A percentile compares a stretch with the other conserved stretches of the same genome.
Conservation (phyloP, 73 alveolate species). For the Symbiodinium pilosum region DNA sequence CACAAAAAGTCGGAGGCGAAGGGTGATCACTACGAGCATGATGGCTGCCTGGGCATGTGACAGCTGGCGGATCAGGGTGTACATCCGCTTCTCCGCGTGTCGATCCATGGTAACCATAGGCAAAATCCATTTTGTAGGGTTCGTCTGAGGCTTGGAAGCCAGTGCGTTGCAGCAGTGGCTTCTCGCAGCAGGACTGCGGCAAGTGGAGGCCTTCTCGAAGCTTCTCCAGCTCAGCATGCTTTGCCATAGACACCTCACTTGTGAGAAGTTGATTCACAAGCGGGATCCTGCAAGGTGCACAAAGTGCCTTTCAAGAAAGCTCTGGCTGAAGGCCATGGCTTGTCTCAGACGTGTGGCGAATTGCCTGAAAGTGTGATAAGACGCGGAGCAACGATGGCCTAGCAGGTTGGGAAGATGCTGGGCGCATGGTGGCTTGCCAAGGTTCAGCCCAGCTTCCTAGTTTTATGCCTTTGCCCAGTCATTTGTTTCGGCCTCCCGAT, state of each 20-base stretch:
- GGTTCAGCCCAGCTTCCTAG: too few species aligned
- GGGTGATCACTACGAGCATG: slow-evolving; percentile 92
- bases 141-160: background rate
- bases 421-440: background rate
- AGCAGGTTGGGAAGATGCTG: slow-evolving; percentile 10
- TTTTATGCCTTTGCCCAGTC: too few species aligned
- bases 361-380: too few species aligned
- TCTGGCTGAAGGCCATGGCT: slow-evolving; percentile 42
- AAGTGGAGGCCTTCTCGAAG: background rate
- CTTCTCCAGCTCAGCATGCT: background rate
- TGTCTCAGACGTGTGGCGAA: too few species aligned
- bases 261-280: background rate
- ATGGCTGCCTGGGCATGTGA: slow-evolving; percentile 34
- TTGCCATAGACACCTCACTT: background rate
- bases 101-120: too few species aligned
- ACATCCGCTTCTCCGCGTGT: too few species aligned
- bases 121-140: too few species aligned
- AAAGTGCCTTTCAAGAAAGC: slow-evolving; percentile 46
- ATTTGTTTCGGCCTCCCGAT: too few species aligned
- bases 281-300: slow-evolving; percentile 33
- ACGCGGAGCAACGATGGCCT: too few species aligned
- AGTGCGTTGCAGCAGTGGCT: background rate
- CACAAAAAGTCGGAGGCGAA: slow-evolving; percentile 55
- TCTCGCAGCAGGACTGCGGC: background rate
- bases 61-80: too few species aligned